Percentiles rank a stretch among this genome's conserved stretches.
Evolutionary conservation across 371 early-diverging fungal species (phyloP).

Genomic region (Syncephalis fuscata): DNA sequence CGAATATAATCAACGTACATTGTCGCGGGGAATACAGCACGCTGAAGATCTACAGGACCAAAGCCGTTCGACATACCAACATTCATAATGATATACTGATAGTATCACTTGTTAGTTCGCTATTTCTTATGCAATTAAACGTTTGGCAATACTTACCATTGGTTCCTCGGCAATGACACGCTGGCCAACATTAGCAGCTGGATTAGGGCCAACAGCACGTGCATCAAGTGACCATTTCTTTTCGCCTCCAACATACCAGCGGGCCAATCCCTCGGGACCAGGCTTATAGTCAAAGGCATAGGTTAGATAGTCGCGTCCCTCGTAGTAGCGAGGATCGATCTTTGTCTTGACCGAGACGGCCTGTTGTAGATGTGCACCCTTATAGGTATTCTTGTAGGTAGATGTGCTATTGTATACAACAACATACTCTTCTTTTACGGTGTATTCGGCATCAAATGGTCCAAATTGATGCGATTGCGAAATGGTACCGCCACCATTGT

Average conservation of each 20-base stretch:
- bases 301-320: not conserved
- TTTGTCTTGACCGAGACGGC: conserved; percentile 2
- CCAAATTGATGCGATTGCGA: conserved; percentile 8
- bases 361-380: conserved; percentile 3
- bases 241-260: conserved; percentile 3
- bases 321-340: not conserved
- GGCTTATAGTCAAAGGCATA: conserved; percentile 5
- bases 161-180: conserved; percentile 6
- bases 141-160: conserved; percentile 1
- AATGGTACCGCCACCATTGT: not conserved
- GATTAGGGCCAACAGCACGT: conserved; percentile 3
- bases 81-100: conserved; percentile 14
- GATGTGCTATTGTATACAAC: not conserved
- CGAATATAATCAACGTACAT: conserved; percentile 28
- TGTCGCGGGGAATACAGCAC: conserved; percentile 18
- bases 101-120: too few species aligned
- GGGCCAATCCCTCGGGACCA: conserved; percentile 3
- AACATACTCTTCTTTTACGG: not conserved
- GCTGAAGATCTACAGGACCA: conserved; percentile 10
- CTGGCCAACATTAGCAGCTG: not conserved
- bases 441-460: conserved; percentile 4
- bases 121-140: too few species aligned
- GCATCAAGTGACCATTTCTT: conserved; percentile 4
- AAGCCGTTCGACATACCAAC: conserved; percentile 23
- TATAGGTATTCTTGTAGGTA: conserved; percentile 2